Evolutionary conservation across 2,329 filamentous ascomycete species (phyloP).

Genomic region (Penicillium sclerotiorum): DNA sequence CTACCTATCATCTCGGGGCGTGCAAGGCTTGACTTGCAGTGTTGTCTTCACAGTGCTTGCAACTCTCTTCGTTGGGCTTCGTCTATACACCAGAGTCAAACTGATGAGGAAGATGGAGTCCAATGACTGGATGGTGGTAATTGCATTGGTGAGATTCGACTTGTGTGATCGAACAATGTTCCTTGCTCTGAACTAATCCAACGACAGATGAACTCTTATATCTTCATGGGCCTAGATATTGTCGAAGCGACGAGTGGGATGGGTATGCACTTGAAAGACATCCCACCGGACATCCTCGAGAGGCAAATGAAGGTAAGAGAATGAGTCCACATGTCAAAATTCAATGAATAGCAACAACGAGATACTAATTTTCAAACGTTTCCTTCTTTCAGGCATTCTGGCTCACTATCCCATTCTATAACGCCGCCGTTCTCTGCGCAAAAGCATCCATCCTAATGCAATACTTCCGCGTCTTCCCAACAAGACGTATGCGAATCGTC

Average conservation of each 20-base stretch:
- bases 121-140: conserved; percentile 42
- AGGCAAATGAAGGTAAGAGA: conserved; percentile 37
- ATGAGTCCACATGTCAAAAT: neutral
- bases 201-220: conserved; percentile 33
- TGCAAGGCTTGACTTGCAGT: conserved; percentile 31
- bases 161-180: neutral
- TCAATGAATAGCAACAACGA: neutral
- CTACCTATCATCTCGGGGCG: conserved; percentile 30
- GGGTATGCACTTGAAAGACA: conserved; percentile 37
- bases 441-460: conserved; percentile 54
- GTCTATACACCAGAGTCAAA: conserved; percentile 36
- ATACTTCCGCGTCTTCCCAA: conserved; percentile 51
- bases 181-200: neutral
- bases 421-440: conserved; percentile 41
- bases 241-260: conserved; percentile 39
- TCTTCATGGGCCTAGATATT: conserved; percentile 40
- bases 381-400: conserved; percentile 35
- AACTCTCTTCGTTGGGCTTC: conserved; percentile 30
- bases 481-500: conserved; percentile 35
- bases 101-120: conserved; percentile 37
- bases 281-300: conserved; percentile 31
- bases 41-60: conserved; percentile 36
- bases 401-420: conserved; percentile 44
- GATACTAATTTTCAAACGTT: neutral
- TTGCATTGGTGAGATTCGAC: conserved; percentile 32